Evolutionary conservation across 73 alveolate genomes (phyloP).

Genomic region (Tetrahymena thermophila): DNA sequence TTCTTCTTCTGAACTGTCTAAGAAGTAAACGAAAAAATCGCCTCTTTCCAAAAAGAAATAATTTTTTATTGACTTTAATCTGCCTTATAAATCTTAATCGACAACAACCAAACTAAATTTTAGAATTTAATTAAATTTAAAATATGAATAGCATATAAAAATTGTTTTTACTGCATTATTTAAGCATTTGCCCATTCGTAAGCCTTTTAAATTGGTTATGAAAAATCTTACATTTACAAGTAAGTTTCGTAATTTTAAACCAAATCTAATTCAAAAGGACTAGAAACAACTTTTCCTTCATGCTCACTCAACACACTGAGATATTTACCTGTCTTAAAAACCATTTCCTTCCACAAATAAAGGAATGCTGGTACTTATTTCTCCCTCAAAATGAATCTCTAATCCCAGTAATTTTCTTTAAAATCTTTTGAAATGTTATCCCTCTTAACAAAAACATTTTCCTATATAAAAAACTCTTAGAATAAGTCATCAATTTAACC

Average conservation of each 20-base stretch:
- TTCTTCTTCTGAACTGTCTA: conserved; percentile 66
- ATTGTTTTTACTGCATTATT: background rate
- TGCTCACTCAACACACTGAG: conserved; percentile 84
- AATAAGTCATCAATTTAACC: conserved; percentile 92
- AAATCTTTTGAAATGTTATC: conserved; percentile 82
- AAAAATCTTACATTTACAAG: conserved; percentile 38
- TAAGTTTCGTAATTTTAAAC: conserved; percentile 12
- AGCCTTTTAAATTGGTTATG: conserved; percentile 60
- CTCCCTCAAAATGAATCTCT: conserved; percentile 75
- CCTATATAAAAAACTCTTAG: conserved; percentile 83
- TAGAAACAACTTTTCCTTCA: conserved; percentile 69
- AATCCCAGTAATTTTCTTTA: conserved; percentile 86
- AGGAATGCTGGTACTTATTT: conserved; percentile 80
- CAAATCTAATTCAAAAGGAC: conserved; percentile 77
- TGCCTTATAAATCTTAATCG: conserved; percentile 9
- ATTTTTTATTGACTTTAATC: conserved; percentile 59
- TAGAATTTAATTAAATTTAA: background rate
- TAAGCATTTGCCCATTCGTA: conserved; percentile 64
- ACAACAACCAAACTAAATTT: background rate
- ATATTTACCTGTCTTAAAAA: conserved; percentile 86
- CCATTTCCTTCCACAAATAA: conserved; percentile 65
- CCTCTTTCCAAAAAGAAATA: conserved; percentile 68
- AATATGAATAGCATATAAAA: background rate
- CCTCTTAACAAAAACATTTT: conserved; percentile 62
- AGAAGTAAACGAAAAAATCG: conserved; percentile 63